Percentiles rank a stretch among this genome's conserved stretches.
Evolutionary conservation across 176 grass and related monocot genomes (phyloP).

Genomic region (Metroxylon sagu): DNA sequence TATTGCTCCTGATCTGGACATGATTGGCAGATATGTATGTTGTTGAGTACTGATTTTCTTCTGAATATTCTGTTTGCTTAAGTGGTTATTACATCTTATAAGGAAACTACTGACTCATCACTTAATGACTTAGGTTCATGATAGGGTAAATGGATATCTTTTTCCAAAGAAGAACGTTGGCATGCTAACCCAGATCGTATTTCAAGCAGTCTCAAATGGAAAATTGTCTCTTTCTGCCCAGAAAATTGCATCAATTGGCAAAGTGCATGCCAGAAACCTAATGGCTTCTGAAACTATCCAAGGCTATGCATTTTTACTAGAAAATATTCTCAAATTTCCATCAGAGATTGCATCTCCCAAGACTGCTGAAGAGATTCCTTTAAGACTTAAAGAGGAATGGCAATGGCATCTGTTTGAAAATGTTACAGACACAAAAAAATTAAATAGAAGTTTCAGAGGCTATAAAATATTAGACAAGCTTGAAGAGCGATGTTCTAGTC

Average conservation of each 20-base stretch:
- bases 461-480: constrained; percentile 52
- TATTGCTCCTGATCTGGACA: constrained; percentile 78
- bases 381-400: constrained; percentile 67
- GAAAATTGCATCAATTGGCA: constrained; percentile 63
- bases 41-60: background rate
- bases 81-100: background rate
- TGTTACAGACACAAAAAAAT: constrained; percentile 35
- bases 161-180: constrained; percentile 54
- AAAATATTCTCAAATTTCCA: constrained; percentile 66
- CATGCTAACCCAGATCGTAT: constrained; percentile 50
- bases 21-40: constrained; percentile 88
- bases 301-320: constrained; percentile 60
- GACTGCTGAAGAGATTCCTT: constrained; percentile 45
- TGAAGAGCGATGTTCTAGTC: constrained; percentile 44
- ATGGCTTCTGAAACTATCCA: constrained; percentile 70
- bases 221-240: constrained; percentile 50
- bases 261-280: constrained; percentile 73
- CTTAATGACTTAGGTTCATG: constrained; percentile 63
- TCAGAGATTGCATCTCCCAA: constrained; percentile 54
- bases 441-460: constrained; percentile 34
- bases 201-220: constrained; percentile 50
- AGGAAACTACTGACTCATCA: background rate
- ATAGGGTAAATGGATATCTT: constrained; percentile 75
- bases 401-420: constrained; percentile 67
- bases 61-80: background rate